phyloP scores from a whole-genome alignment of 805 yeast species.

The Ogataea kodamae region DNA sequence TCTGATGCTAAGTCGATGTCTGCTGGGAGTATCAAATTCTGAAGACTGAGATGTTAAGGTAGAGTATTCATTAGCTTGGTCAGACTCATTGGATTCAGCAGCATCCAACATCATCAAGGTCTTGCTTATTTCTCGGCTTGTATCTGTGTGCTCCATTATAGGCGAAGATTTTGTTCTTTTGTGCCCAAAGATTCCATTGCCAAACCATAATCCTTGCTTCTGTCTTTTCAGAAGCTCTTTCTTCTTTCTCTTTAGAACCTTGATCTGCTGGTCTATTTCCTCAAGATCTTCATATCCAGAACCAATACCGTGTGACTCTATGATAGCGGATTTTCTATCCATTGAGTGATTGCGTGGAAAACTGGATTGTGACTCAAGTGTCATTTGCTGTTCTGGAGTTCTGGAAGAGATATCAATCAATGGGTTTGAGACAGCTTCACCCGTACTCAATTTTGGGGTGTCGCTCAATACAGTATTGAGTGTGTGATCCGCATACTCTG shows the following conservation, averaged over 20 bases:
- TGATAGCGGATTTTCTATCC: slow-evolving; percentile 1
- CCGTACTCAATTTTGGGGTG: background rate
- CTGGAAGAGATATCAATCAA: too few species aligned
- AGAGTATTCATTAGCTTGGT: slow-evolving; percentile 3
- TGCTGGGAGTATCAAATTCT: slow-evolving; percentile 5
- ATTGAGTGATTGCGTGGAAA: slow-evolving; percentile 2
- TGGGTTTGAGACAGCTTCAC: background rate
- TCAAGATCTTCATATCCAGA: slow-evolving; percentile 12
- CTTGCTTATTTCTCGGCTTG: slow-evolving; percentile 2
- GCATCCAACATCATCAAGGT: slow-evolving; percentile 1
- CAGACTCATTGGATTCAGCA: background rate
- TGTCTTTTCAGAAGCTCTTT: slow-evolving; percentile 16
- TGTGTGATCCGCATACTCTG: slow-evolving; percentile 13
- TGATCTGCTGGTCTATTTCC: slow-evolving; percentile 13
- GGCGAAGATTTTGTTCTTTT: slow-evolving; percentile 2
- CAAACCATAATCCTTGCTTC: slow-evolving; percentile 14
- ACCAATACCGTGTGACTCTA: slow-evolving; percentile 5
- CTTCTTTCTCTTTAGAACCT: slow-evolving; percentile 12
- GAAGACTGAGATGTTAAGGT: slow-evolving; percentile 5
- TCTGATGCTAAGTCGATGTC: slow-evolving; percentile 5
- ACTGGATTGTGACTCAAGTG: background rate
- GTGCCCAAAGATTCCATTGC: slow-evolving; percentile 11
- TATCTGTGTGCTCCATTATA: background rate
- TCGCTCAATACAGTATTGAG: slow-evolving; percentile 11
- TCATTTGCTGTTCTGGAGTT: background rate